Conservation (phyloP, 2,329 filamentous ascomycete genomes). For the Microdochium paspali region DNA sequence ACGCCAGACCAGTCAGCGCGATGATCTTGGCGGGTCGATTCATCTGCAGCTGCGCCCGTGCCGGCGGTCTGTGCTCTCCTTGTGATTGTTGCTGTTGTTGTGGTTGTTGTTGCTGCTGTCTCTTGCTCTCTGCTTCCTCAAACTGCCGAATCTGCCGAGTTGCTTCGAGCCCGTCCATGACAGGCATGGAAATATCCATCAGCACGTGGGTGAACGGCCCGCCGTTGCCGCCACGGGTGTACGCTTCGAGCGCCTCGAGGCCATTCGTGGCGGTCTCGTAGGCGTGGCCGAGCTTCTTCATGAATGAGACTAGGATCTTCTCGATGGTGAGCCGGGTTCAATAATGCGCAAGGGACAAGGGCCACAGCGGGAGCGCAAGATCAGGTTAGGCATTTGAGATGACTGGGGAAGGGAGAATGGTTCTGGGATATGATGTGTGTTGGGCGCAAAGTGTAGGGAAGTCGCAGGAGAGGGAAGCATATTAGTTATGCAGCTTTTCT, state of each 20-base stretch:
- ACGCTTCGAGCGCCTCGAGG: constrained; percentile 24
- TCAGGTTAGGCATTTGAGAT: too few relatives aligned
- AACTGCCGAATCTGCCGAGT: constrained; percentile 38
- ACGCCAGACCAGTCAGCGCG: constrained; percentile 20
- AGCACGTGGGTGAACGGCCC: constrained; percentile 24
- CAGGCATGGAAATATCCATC: constrained; percentile 46
- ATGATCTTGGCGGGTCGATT: constrained; percentile 6
- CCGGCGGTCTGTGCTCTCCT: background rate
- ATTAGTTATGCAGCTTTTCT: too few relatives aligned
- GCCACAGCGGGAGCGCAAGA: too few relatives aligned
- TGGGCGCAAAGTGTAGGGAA: too few relatives aligned
- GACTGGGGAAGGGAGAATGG: too few relatives aligned
- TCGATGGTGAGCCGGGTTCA: background rate
- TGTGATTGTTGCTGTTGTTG: background rate
- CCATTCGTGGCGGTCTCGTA: constrained; percentile 25
- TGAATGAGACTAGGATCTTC: constrained; percentile 18
- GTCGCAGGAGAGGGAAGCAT: too few relatives aligned
- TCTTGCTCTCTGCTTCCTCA: constrained; percentile 18
- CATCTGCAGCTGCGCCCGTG: background rate
- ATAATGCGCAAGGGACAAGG: too few relatives aligned
- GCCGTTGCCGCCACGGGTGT: constrained; percentile 11
- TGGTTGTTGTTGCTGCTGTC: background rate
- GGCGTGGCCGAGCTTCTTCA: constrained; percentile 20
- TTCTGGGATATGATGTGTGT: constrained; percentile 1
- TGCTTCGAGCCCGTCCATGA: constrained; percentile 40